phyloP scores from a whole-genome alignment of 257 asterid species.

The Plectranthus barbatus region DNA sequence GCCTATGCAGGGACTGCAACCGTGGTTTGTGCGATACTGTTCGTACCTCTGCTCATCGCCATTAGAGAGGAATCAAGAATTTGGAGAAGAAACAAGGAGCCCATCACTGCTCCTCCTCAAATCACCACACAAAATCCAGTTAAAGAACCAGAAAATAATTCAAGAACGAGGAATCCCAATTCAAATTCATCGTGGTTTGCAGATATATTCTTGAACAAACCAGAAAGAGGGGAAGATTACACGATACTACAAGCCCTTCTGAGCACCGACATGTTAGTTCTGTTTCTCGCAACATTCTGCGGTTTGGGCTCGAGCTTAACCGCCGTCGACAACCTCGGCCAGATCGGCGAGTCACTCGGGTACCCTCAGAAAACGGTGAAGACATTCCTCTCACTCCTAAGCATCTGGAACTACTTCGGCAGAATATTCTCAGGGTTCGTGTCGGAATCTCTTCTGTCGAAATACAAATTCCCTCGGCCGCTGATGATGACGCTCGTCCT shows the following conservation, averaged over 20 bases:
- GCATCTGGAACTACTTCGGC: constrained; percentile 80
- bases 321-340: constrained; percentile 73
- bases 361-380: constrained; percentile 59
- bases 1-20: constrained; percentile 69
- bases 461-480: constrained; percentile 57
- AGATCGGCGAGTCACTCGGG: constrained; percentile 65
- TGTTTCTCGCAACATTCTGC: constrained; percentile 62
- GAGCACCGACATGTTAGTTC: constrained; percentile 52
- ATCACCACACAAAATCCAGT: constrained; percentile 10
- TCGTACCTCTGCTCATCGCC: constrained; percentile 51
- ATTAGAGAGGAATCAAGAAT: constrained; percentile 38
- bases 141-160: not conserved
- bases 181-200: constrained; percentile 13
- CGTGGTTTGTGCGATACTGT: constrained; percentile 44
- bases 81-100: constrained; percentile 20
- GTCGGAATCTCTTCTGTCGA: constrained; percentile 40
- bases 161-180: not conserved
- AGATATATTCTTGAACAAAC: constrained; percentile 38
- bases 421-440: constrained; percentile 71
- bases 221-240: constrained; percentile 71
- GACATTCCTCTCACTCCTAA: constrained; percentile 56
- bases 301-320: constrained; percentile 72
- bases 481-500: constrained; percentile 72
- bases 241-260: constrained; percentile 56
- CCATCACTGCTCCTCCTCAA: constrained; percentile 5